Percentiles rank a stretch among this genome's conserved stretches.
phyloP scores from a whole-genome alignment of 2,329 filamentous ascomycete species.

The Verticillium dahliae region DNA sequence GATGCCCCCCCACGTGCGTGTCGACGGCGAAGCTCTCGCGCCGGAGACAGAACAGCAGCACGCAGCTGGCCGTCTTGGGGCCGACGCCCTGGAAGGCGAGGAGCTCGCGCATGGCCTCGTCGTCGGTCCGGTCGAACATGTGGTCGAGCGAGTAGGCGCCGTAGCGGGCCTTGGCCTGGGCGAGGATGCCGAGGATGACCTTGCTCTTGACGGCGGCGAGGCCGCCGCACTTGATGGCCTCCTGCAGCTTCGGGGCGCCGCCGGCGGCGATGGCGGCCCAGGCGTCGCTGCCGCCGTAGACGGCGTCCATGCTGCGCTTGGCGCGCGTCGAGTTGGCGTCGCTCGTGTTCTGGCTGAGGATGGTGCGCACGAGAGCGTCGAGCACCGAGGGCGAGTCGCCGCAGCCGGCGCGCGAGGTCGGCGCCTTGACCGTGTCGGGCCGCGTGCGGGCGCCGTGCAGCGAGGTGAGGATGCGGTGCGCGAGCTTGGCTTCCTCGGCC shows the following conservation, averaged over 20 bases:
- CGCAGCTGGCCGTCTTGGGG: slow-evolving; percentile 47
- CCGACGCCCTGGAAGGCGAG: slow-evolving; percentile 44
- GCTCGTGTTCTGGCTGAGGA: slow-evolving; percentile 48
- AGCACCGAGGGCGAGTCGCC: slow-evolving; percentile 43
- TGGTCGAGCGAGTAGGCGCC: slow-evolving; percentile 42
- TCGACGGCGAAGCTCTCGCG: slow-evolving; percentile 45
- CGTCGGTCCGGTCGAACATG: slow-evolving; percentile 32
- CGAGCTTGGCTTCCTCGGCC: slow-evolving; percentile 58
- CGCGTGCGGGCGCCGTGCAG: slow-evolving; percentile 59
- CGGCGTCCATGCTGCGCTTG: slow-evolving; percentile 36
- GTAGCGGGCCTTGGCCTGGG: slow-evolving; percentile 47
- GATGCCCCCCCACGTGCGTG: too few species aligned
- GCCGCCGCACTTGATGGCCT: slow-evolving; percentile 66
- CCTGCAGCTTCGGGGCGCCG: slow-evolving; percentile 32
- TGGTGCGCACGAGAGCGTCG: slow-evolving; percentile 44
- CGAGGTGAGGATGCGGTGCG: slow-evolving; percentile 57
- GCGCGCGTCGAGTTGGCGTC: slow-evolving; percentile 54
- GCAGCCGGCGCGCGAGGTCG: slow-evolving; percentile 58
- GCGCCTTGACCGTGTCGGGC: slow-evolving; percentile 55
- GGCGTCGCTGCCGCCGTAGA: slow-evolving; percentile 33
- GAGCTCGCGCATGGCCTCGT: slow-evolving; percentile 43
- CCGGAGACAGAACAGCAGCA: slow-evolving; percentile 42
- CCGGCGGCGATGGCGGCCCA: slow-evolving; percentile 35
- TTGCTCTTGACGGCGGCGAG: slow-evolving; percentile 66
- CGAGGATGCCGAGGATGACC: slow-evolving; percentile 62